Base-by-base conservation (phyloP, 257 asterid species). In the Jasminum sambac region DNA sequence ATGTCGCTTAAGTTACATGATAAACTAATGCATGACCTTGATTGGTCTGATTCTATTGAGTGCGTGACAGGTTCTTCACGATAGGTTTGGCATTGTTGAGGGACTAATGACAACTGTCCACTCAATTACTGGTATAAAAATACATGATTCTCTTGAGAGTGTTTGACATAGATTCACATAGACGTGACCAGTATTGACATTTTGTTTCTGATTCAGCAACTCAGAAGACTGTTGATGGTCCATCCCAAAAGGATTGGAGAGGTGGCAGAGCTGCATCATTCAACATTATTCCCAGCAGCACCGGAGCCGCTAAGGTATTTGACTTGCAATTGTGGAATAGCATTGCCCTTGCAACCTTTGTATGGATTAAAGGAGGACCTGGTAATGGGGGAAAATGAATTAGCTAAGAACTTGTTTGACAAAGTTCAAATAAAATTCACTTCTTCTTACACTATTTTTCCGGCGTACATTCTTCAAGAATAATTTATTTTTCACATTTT, bases 51-150 rank as follows among this genome's bases (percentile, higher is more conserved):
- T 37, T 50, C 13, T 43, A 63, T 62, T 42, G 48, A 10, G 63
- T 6, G 17, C 67, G 25, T 66, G 68, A 21, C 86, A 88, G 97
- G 97, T 91, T 63, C 81, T 91, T 46, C 76, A 89, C 67, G 97
- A 91, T 77, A 89, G 69, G 73, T 91, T 89, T 83, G 97, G 97
- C 11, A 89, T 91, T 50, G 85, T 85, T 72, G 97, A 91, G 85
- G 97, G 88, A 41, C 76, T 85, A 41, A 83, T 86, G 90, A 83
- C 86, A 23, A 86, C 88, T 8, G 90, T 85, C 24, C 86, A 83
- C 72, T 74, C 88, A 70, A 76, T 83, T 8, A 83, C 88, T 21
- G 89, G 87, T 84, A 30, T 30, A 30, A 1, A 72, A 78, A 69
- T 64, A 66, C 39, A 34, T 19, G 26, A 13, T 30, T 61, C 8